Base-by-base conservation (phyloP, 2,329 filamentous ascomycete species). In the Didymella exigua region DNA sequence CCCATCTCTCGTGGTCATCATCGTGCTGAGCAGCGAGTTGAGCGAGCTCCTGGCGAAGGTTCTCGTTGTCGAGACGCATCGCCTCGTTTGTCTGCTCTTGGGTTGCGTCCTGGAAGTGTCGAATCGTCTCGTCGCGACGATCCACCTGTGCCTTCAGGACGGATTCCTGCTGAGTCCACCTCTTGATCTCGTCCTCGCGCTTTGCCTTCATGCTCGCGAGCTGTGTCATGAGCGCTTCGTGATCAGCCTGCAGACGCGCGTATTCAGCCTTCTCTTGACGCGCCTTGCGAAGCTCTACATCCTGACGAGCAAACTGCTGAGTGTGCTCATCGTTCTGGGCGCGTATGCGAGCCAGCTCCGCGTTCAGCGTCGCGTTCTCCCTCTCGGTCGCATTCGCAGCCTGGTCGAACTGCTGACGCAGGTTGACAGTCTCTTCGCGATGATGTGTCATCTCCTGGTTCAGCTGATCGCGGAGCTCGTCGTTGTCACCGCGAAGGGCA, bases 181-280 rank as follows among this genome's bases (percentile, higher is more conserved):
- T 70, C 49, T 66, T 67, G 16, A 63, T 49, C 24, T 77, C 75
- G 24, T 84, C 79, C 51, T 88, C 82, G 11, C 95, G 80, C 54
- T 91, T 89, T 42, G 86, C 82, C 66, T 89, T 87, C 9, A 95
- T 79, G 45, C 89, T 87, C 41, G 89, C 84, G 46, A 96, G 85
- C 70, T 95, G 90, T n/a, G 84, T 82, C 58, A 80, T 84, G 45
- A 96, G 78, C 7, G 87, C 77, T 10, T 84, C 84, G 69, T 93
- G 89, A 65, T 93, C 89, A 50, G 83, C 85, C 59, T 82, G 82
- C 66, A 95, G 87, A 21, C 89, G 86, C 5, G 69, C 67, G 49
- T 66, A 72, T 48, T 76, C 75, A 11, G 66, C 70, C 48, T 73
- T 70, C 48, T 75, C 72, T 48, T 71, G 68, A 41, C 68, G 69